Conservation (phyloP, 306 rosid species). For the Lablab purpureus region DNA sequence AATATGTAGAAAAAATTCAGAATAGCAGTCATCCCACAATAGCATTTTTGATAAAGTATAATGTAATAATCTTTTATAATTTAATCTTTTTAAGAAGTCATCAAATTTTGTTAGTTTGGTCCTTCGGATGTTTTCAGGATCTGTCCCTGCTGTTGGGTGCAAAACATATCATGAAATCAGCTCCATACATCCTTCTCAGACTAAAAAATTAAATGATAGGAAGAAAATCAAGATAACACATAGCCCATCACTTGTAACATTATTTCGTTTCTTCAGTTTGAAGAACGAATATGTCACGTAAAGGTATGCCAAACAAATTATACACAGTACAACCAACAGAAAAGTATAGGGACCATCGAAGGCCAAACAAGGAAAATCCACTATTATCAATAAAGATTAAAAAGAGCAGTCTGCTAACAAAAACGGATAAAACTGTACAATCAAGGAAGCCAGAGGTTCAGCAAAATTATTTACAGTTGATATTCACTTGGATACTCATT, state of each 20-base stretch:
- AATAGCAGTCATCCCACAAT: no score
- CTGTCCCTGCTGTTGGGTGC: background rate
- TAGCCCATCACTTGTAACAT: background rate
- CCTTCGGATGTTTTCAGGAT: background rate
- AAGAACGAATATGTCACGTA: background rate
- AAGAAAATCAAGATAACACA: background rate
- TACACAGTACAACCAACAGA: background rate
- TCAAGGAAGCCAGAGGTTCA: conserved; percentile 35
- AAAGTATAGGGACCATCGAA: background rate
- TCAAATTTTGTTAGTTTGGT: background rate
- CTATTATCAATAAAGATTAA: background rate
- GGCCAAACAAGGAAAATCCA: background rate
- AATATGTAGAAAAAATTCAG: no score
- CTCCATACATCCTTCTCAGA: background rate
- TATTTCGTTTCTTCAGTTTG: background rate
- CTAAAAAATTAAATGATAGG: background rate
- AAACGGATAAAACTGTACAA: conserved; percentile 21
- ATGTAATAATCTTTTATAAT: background rate
- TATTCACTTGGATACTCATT: background rate
- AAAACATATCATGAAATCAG: background rate
- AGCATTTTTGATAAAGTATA: background rate
- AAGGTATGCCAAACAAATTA: background rate
- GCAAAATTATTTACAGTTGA: conserved; percentile 12
- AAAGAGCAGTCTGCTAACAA: background rate
- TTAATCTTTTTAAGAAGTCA: background rate